A percentile compares a stretch with the other conserved stretches of the same genome.
These are phyloP conservation scores for Prosopis cineraria DNA, from an alignment of 306 rosid genomes.

Conservation along the genomic window DNA sequence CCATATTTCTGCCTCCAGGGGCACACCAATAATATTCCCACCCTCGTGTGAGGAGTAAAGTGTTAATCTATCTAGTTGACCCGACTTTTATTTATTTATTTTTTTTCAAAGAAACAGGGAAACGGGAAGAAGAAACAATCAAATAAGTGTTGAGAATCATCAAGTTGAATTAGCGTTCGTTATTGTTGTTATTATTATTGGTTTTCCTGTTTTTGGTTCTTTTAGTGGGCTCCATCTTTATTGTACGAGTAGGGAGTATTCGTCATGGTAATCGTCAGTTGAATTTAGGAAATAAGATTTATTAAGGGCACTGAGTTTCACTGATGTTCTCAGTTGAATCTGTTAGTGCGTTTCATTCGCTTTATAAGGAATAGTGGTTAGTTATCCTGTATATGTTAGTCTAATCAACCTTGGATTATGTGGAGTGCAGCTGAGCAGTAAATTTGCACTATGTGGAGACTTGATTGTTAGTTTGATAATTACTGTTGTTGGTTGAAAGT, in stretches of 20 bases:
- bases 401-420: slow-evolving; percentile 6
- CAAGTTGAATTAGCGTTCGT: slow-evolving; percentile 42
- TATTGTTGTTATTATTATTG: slow-evolving; percentile 23
- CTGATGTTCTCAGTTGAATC: slow-evolving; percentile 28
- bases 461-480: neutral
- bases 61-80: slow-evolving; percentile 47
- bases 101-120: neutral
- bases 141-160: slow-evolving; percentile 42
- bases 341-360: slow-evolving; percentile 22
- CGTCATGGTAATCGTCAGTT: slow-evolving; percentile 37
- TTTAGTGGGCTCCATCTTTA: slow-evolving; percentile 46
- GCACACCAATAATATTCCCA: slow-evolving; percentile 27
- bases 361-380: slow-evolving; percentile 30
- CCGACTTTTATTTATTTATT: too few relatives aligned
- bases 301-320: slow-evolving; percentile 41
- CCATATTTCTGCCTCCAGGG: slow-evolving; percentile 31
- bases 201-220: slow-evolving; percentile 31
- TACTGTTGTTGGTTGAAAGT: neutral
- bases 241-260: slow-evolving; percentile 45
- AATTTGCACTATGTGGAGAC: neutral
- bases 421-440: neutral
- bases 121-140: slow-evolving; percentile 22
- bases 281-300: slow-evolving; percentile 45
- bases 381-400: slow-evolving; percentile 3
- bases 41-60: slow-evolving; percentile 24